Base-by-base conservation (phyloP, 768 basidiomycete genomes). In the Kwoniella sp. region DNA sequence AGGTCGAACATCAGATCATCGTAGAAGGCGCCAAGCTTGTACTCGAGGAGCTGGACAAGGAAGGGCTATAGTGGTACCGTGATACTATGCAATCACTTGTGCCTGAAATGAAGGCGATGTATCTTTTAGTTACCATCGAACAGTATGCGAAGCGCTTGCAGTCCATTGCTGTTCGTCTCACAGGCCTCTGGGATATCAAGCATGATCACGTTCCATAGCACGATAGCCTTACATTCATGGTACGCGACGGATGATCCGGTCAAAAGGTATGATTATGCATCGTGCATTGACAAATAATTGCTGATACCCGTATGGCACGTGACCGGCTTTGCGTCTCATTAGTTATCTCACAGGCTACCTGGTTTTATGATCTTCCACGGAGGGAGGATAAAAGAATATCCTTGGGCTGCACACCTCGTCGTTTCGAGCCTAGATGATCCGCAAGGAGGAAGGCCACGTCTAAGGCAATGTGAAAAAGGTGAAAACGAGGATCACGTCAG, bases 381-480 rank as follows among this genome's bases (percentile, higher is more conserved):
- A 80, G 65, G 22, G 71, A 69, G 1, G 76, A 72, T 41, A 80
- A 51, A 34, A 81, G 55, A 38, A 79, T 73, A 55, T 79, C 79
- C 48, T 69, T 71, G n/a, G 78, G 78, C 51, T 71, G 66, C 31
- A 73, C 75, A 2, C 79, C 79, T 58, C 71, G 58, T 65, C 89
- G 84, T 68, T 87, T 86, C 61, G 88, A 87, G 70, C 91, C 90
- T 79, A 90, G 87, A 77, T 89, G 84, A 69, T 92, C 88, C 15
- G 91, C 90, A 66, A 93, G 85, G 56, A 94, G 81, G 83, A 94
- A 93, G 0, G 92, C 92, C 25, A 93, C 87, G 73, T 92, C 91
- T 88, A 20, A 11, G 20, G 11, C 34, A 37, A 52, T 13, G 28
- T 11, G 31, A 54, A 41, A 28, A 61, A 17, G n/a, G 55, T 11